These are phyloP conservation scores for Amborella trichopoda DNA, from an alignment of 164 flowering plant species.

Conservation along the genomic window DNA sequence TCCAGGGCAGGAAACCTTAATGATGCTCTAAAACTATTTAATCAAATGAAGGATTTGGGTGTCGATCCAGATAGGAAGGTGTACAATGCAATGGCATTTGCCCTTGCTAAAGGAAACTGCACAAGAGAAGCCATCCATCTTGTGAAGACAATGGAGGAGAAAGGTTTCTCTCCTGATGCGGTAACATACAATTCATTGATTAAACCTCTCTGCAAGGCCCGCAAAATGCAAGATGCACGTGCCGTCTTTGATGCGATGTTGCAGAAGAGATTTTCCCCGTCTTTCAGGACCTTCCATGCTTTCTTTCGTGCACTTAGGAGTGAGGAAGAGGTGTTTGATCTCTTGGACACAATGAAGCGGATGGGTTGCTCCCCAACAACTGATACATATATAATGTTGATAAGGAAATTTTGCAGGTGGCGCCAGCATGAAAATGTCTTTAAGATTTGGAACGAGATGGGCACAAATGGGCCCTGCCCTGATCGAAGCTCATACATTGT, in stretches of 20 bases:
- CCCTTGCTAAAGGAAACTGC: conserved; percentile 49
- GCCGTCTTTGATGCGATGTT: conserved; percentile 52
- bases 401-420: conserved; percentile 76
- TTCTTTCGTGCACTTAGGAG: conserved; percentile 40
- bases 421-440: conserved; percentile 51
- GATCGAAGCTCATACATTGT: conserved; percentile 68
- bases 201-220: conserved; percentile 57
- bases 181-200: conserved; percentile 70
- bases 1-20: conserved; percentile 37
- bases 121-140: conserved; percentile 53
- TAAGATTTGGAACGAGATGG: conserved; percentile 67
- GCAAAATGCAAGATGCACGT: conserved; percentile 41
- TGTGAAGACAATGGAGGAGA: conserved; percentile 52
- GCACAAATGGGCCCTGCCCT: conserved; percentile 42
- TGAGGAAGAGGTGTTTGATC: conserved; percentile 52
- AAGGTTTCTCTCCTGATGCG: conserved; percentile 34
- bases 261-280: conserved; percentile 38
- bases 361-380: conserved; percentile 36
- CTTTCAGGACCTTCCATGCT: conserved; percentile 59
- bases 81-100: conserved; percentile 67
- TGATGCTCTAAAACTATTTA: conserved; percentile 41
- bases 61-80: conserved; percentile 64
- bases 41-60: conserved; percentile 45
- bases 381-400: conserved; percentile 75
- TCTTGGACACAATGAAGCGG: conserved; percentile 51